Conservation (phyloP, 768 basidiomycete species). For the Kwoniella dejecticola region DNA sequence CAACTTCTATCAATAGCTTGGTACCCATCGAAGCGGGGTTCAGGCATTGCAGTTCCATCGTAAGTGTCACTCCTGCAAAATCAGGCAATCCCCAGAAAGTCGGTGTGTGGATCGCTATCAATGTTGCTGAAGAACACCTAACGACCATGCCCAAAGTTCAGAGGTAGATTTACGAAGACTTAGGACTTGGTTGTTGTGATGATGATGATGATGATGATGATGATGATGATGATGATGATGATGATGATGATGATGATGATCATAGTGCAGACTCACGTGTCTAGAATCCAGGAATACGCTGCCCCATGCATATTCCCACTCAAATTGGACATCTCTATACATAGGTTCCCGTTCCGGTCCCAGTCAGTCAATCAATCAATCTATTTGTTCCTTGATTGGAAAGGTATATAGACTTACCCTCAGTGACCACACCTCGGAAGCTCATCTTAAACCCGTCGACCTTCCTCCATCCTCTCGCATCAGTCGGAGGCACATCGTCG, state of each 20-base stretch:
- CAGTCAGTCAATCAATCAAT: background rate
- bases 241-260: no score
- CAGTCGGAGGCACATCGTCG: slow-evolving; percentile 27
- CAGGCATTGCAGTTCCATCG: slow-evolving; percentile 36
- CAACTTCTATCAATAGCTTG: slow-evolving; percentile 17
- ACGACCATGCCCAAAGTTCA: no score
- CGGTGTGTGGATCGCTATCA: slow-evolving; percentile 34
- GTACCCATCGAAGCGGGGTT: slow-evolving; percentile 34
- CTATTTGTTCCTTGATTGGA: no score
- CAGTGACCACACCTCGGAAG: slow-evolving; percentile 18
- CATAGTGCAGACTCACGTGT: slow-evolving; percentile 28
- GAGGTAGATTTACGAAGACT: background rate
- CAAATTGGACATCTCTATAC: slow-evolving; percentile 38
- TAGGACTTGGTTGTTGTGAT: no score
- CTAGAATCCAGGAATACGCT: slow-evolving; percentile 36
- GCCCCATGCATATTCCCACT: slow-evolving; percentile 39
- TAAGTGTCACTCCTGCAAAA: slow-evolving; percentile 31
- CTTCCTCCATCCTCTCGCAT: slow-evolving; percentile 28
- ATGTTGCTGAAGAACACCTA: slow-evolving; percentile 39
- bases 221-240: no score
- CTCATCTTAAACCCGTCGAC: slow-evolving; percentile 31
- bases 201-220: no score
- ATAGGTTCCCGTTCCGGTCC: background rate
- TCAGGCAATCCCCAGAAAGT: slow-evolving; percentile 47
- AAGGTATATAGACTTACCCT: slow-evolving; percentile 16